A percentile compares a stretch with the other conserved stretches of the same genome.
Evolutionary conservation across 345 rosid genomes (phyloP).

Genomic region (Corchorus olitorius): DNA sequence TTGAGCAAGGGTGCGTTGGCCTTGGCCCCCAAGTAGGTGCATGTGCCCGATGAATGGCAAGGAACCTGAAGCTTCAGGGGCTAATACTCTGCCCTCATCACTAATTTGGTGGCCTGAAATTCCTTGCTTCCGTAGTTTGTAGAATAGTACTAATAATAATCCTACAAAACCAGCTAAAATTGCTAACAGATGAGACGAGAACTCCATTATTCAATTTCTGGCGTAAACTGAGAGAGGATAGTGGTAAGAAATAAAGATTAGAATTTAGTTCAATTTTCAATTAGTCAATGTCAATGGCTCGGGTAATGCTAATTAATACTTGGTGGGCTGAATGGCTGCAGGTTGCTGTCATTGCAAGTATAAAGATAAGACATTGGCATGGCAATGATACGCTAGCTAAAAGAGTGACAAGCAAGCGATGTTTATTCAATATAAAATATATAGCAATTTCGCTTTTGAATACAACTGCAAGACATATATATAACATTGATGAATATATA

Average conservation of each 20-base stretch:
- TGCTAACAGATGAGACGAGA: neutral
- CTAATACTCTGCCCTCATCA: neutral
- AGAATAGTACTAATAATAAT: neutral
- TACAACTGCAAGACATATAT: too few relatives aligned
- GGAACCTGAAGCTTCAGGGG: slow-evolving; percentile 21
- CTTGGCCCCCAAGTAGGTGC: slow-evolving; percentile 12
- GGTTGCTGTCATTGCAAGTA: too few relatives aligned
- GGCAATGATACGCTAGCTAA: too few relatives aligned
- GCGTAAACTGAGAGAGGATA: neutral
- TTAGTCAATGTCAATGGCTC: too few relatives aligned
- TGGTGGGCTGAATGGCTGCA: too few relatives aligned
- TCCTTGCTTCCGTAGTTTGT: slow-evolving; percentile 6
- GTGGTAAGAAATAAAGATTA: neutral
- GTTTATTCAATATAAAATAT: too few relatives aligned
- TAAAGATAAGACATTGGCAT: too few relatives aligned
- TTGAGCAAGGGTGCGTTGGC: neutral
- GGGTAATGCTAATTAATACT: too few relatives aligned
- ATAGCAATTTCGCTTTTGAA: too few relatives aligned
- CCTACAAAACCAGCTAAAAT: neutral
- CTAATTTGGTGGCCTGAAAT: neutral
- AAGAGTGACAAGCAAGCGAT: too few relatives aligned
- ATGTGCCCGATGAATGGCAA: slow-evolving; percentile 17
- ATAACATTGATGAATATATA: too few relatives aligned
- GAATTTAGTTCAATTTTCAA: too few relatives aligned
- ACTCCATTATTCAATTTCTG: neutral